Conservation (phyloP, 805 yeast species). For the Pichia thaimueangensis region DNA sequence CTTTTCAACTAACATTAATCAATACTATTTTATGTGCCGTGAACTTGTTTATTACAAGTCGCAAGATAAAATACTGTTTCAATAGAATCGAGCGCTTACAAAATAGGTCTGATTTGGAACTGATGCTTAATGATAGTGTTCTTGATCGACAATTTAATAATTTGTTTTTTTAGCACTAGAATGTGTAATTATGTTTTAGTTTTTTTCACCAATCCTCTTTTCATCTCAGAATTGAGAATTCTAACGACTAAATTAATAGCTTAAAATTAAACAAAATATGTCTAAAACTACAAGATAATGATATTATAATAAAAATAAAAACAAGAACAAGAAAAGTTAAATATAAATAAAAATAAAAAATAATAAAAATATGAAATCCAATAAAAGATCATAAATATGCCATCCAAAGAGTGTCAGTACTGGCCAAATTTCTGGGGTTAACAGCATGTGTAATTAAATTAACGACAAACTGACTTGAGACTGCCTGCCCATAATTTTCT, state of each 20-base stretch:
- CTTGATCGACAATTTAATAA: slow-evolving; percentile 19
- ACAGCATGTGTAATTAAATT: slow-evolving; percentile 93
- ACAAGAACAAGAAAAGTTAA: not conserved
- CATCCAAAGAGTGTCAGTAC: slow-evolving; percentile 92
- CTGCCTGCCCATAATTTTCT: slow-evolving; percentile 52
- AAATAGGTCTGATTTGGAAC: slow-evolving; percentile 5
- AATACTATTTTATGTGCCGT: slow-evolving; percentile 19
- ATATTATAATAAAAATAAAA: not conserved
- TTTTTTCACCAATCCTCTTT: too few relatives aligned
- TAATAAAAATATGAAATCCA: not conserved
- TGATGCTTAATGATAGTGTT: slow-evolving; percentile 1
- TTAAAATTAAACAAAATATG: slow-evolving; percentile 7
- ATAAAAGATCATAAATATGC: slow-evolving; percentile 58
- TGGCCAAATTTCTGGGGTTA: slow-evolving; percentile 87
- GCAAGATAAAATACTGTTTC: slow-evolving; percentile 22
- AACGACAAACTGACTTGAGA: slow-evolving; percentile 82
- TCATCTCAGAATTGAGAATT: too few relatives aligned
- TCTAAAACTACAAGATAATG: not conserved
- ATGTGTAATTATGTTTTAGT: too few relatives aligned
- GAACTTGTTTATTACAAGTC: slow-evolving; percentile 21
- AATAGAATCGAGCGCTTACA: slow-evolving; percentile 22
- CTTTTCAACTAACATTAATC: slow-evolving; percentile 18
- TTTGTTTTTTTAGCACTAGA: slow-evolving; percentile 12
- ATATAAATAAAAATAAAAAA: slow-evolving; percentile 1
- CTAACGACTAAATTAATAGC: too few relatives aligned